Evolutionary conservation across 306 rosid genomes (phyloP).

Genomic region (Arachis hypogaea): DNA sequence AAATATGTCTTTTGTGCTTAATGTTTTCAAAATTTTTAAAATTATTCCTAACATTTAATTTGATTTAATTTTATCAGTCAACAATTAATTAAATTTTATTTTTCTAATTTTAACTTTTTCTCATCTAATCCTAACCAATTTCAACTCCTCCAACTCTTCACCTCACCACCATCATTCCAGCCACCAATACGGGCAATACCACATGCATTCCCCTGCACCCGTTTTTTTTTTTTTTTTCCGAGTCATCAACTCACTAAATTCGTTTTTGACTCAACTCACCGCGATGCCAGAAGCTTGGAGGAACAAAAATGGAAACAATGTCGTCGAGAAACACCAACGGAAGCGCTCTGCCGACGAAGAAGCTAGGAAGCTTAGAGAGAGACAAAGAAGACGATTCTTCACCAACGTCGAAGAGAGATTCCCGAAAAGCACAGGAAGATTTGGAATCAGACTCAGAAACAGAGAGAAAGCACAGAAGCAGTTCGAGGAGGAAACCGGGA

Average conservation of each 20-base stretch:
- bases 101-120: no score
- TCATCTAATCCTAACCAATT: no score
- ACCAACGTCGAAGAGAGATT: slow-evolving; percentile 40
- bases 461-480: slow-evolving; percentile 40
- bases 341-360: slow-evolving; percentile 18
- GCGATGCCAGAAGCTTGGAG: slow-evolving; percentile 4
- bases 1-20: no score
- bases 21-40: no score
- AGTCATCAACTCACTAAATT: slow-evolving; percentile 25
- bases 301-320: slow-evolving; percentile 39
- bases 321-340: slow-evolving; percentile 50
- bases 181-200: no score
- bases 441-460: slow-evolving; percentile 41
- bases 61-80: no score
- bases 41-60: no score
- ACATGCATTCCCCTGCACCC: no score
- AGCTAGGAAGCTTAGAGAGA: slow-evolving; percentile 34
- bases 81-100: no score
- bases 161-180: no score
- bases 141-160: no score
- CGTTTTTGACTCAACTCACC: slow-evolving; percentile 24
- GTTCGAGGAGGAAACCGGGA: slow-evolving; percentile 55
- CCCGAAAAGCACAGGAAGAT: slow-evolving; percentile 43
- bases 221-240: background rate
- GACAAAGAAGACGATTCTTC: slow-evolving; percentile 44